These are phyloP conservation scores for Kwoniella botswanensis DNA, from an alignment of 768 basidiomycete genomes.

Conservation along the genomic window DNA sequence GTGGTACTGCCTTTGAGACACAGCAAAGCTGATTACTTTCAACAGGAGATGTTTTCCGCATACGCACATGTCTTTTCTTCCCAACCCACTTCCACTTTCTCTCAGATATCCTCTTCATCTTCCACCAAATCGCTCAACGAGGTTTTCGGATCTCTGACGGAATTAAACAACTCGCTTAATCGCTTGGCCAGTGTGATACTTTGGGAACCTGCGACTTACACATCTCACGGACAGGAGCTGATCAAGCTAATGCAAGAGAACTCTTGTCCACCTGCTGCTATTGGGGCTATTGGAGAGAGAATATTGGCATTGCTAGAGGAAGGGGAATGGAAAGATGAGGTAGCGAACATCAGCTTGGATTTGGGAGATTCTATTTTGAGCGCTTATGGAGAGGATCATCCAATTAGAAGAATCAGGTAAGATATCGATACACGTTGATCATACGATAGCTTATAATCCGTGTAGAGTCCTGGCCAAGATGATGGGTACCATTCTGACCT, in stretches of 20 bases:
- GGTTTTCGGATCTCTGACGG: neutral
- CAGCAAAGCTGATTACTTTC: slow-evolving; percentile 13
- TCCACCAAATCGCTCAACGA: slow-evolving; percentile 1
- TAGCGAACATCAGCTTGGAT: slow-evolving; percentile 19
- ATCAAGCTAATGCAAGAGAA: slow-evolving; percentile 7
- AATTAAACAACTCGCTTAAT: neutral
- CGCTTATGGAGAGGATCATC: slow-evolving; percentile 29
- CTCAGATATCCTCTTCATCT: neutral
- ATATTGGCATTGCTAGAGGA: slow-evolving; percentile 41
- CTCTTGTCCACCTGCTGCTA: slow-evolving; percentile 7
- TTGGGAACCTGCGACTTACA: slow-evolving; percentile 4
- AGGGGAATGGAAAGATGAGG: slow-evolving; percentile 28
- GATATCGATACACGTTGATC: slow-evolving; percentile 36
- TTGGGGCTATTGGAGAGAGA: slow-evolving; percentile 49
- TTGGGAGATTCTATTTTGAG: slow-evolving; percentile 27
- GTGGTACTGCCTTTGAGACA: slow-evolving; percentile 37
- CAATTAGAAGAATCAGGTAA: slow-evolving; percentile 37
- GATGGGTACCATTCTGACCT: slow-evolving; percentile 64
- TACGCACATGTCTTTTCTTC: slow-evolving; percentile 29
- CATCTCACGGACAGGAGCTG: neutral
- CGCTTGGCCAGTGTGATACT: slow-evolving; percentile 14
- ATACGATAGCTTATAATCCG: slow-evolving; percentile 57
- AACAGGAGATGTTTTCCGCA: slow-evolving; percentile 25
- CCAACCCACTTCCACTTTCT: neutral
- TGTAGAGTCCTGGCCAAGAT: slow-evolving; percentile 64